phyloP scores from a whole-genome alignment of 352 stramenopile genomes.

The Pythium brachiatum region DNA sequence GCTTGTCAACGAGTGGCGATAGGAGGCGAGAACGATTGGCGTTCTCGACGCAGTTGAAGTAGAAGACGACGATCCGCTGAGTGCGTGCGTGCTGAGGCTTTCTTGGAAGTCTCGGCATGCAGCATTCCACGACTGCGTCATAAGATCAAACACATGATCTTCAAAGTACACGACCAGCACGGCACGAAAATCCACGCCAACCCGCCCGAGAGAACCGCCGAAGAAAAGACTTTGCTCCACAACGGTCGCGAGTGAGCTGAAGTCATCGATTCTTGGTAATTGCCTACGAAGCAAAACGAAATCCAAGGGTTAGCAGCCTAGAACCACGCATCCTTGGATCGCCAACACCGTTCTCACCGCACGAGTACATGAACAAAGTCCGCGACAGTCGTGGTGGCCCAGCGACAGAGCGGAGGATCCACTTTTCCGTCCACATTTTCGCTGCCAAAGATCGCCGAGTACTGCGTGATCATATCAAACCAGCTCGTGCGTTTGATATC shows the following conservation, averaged over 20 bases:
- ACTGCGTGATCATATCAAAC: constrained; percentile 91
- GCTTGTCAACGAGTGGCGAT: constrained; percentile 38
- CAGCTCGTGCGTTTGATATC: constrained; percentile 87
- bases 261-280: constrained; percentile 83
- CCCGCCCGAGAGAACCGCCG: constrained; percentile 69
- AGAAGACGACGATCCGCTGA: constrained; percentile 27
- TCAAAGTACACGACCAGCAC: constrained; percentile 83
- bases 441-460: constrained; percentile 88
- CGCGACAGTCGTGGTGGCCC: constrained; percentile 75
- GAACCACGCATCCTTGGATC: not conserved
- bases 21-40: constrained; percentile 69
- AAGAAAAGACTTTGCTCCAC: constrained; percentile 87
- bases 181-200: constrained; percentile 81
- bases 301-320: not conserved
- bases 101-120: constrained; percentile 67
- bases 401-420: constrained; percentile 75
- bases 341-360: constrained; percentile 37
- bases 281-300: constrained; percentile 39
- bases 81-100: constrained; percentile 41
- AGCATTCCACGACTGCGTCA: constrained; percentile 55
- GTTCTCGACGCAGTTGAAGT: constrained; percentile 38
- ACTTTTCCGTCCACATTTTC: constrained; percentile 79
- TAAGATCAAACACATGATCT: constrained; percentile 65
- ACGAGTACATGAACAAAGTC: constrained; percentile 81
- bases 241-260: constrained; percentile 75